Evolutionary conservation across 2,329 filamentous ascomycete species (phyloP), one percentile per base, ranked within the genome.

Genomic region (Exutisphaerella laricina): DNA sequence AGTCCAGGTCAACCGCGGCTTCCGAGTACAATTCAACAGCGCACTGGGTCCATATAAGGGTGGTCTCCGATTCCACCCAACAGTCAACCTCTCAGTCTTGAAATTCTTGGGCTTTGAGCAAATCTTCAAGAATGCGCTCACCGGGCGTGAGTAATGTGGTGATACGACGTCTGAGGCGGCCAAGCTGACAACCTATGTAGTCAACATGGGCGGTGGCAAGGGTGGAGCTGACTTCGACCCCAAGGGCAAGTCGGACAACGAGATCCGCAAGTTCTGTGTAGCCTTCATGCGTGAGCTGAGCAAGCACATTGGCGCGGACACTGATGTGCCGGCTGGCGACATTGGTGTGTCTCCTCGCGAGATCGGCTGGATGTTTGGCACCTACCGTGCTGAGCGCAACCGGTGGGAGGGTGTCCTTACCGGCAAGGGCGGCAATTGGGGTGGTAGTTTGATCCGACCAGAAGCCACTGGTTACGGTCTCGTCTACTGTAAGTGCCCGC

Each of bases 51-150:
- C 92, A 40, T 97, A 95, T 84, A 97, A 97, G 80, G 92, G 92
- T 56, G 92, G 92, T 66, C 82, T 97, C 58, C 79, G 92, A 58
- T 88, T 98, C 70, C 92, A 98, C 70, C 92, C 90, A 50, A 82
- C 83, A 8, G 87, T 92, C 69, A 92, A 83, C 66, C 72, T 83
- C 41, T 78, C 73, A 44, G 75, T 79, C 62, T 80, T 98, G 61
- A 98, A 98, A 77, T 97, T 97, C 74, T 79, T 98, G 64, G 92
- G 90, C 55, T 97, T 97, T 63, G 92, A 98, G 81, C 92, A 97
- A 75, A 94, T 90, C 73, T 97, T 97, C 79, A 97, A 97, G 80
- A 97, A 97, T 86, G 92, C 92, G 57, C 75, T 97, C 58, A 97
- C 92, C 50, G 92, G 92, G 64, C 72, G 85, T 89, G 74, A 75